A percentile compares a stretch with the other conserved stretches of the same genome.
Evolutionary conservation across 257 asterid genomes (phyloP).

Genomic region (Ajuga chamaepitys): DNA sequence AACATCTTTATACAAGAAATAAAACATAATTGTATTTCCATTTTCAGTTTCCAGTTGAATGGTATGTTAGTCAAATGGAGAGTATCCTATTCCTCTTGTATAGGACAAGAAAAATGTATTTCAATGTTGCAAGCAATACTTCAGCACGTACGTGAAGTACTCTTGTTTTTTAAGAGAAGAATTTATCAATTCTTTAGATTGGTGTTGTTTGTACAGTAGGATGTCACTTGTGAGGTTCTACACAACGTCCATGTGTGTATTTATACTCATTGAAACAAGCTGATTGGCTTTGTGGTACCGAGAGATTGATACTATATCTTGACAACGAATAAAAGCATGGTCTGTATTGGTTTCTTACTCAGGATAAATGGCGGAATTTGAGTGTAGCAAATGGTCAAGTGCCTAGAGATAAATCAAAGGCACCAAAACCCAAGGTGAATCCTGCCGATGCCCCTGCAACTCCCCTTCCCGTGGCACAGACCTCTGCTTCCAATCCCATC

Average conservation of each 20-base stretch:
- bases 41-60: background rate
- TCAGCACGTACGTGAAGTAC: too few species aligned
- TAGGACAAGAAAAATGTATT: background rate
- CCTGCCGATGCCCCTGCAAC: conserved; percentile 48
- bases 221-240: background rate
- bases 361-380: conserved; percentile 98
- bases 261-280: background rate
- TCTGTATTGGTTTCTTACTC: conserved; percentile 8
- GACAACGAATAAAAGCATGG: background rate
- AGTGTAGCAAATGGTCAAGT: conserved; percentile 68
- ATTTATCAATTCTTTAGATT: background rate
- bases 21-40: background rate
- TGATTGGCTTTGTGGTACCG: background rate
- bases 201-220: background rate
- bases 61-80: background rate
- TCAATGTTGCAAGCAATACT: background rate
- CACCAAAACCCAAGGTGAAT: conserved; percentile 43
- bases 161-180: too few species aligned
- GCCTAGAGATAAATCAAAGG: conserved; percentile 63
- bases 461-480: conserved; percentile 28
- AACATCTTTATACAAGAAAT: background rate
- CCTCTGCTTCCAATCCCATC: conserved; percentile 27
- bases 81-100: background rate
- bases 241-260: background rate
- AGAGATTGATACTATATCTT: background rate